These are phyloP conservation scores for Blastobotrys elegans DNA, from an alignment of 1,139 yeast species.

Conservation along the genomic window DNA sequence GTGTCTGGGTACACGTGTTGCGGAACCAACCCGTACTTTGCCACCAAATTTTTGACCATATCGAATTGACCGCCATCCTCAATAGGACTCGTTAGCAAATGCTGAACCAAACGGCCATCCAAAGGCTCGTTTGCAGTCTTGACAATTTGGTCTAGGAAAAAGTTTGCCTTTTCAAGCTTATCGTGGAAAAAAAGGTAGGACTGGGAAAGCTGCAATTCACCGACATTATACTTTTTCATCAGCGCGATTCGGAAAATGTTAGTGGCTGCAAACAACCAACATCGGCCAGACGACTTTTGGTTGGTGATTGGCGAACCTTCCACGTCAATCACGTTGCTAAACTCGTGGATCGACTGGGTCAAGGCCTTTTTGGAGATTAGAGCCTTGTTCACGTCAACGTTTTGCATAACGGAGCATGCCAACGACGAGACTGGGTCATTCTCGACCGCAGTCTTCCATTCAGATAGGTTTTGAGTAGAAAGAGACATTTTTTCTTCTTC, in stretches of 20 bases:
- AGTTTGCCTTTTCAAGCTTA: slow-evolving; percentile 64
- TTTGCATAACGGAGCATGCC: slow-evolving; percentile 33
- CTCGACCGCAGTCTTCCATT: slow-evolving; percentile 28
- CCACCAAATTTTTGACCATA: slow-evolving; percentile 68
- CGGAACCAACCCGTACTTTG: slow-evolving; percentile 77
- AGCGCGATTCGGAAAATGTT: slow-evolving; percentile 63
- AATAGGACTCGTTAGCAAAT: slow-evolving; percentile 57
- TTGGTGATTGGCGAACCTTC: slow-evolving; percentile 71
- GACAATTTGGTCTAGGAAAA: slow-evolving; percentile 66
- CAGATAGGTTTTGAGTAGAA: slow-evolving; percentile 19
- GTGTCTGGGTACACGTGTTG: slow-evolving; percentile 66
- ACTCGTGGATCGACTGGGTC: slow-evolving; percentile 42
- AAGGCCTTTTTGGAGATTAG: slow-evolving; percentile 42
- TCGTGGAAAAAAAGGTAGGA: slow-evolving; percentile 68
- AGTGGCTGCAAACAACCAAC: slow-evolving; percentile 85
- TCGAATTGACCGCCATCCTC: slow-evolving; percentile 86
- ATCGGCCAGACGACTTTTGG: slow-evolving; percentile 71
- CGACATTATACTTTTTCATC: slow-evolving; percentile 57
- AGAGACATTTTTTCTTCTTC: slow-evolving; percentile 13
- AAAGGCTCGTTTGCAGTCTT: slow-evolving; percentile 59
- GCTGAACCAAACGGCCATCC: slow-evolving; percentile 64
- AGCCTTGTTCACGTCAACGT: slow-evolving; percentile 34
- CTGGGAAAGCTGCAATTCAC: slow-evolving; percentile 71
- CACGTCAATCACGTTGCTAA: slow-evolving; percentile 53
- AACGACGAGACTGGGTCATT: slow-evolving; percentile 28